These are phyloP conservation scores for Scenedesmus sp. DNA, from an alignment of 163 green algal species.

Conservation along the genomic window DNA sequence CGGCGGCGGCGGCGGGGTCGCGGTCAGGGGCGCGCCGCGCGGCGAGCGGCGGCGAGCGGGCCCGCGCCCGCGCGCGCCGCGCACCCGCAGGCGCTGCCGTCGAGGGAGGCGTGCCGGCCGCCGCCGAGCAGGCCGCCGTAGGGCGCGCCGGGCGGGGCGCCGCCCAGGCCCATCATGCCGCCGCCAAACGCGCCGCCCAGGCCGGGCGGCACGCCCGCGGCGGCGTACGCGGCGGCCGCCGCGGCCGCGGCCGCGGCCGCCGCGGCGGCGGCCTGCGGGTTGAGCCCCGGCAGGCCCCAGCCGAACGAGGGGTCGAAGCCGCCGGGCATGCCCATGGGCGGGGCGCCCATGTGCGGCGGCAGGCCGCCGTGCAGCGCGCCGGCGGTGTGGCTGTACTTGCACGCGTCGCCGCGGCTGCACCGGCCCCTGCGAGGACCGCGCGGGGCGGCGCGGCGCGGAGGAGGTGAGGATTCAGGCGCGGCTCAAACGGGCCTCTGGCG, in stretches of 20 bases:
- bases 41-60: too few species aligned
- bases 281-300: constrained; percentile 9
- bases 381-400: constrained; percentile 85
- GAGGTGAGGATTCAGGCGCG: neutral
- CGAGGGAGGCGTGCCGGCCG: neutral
- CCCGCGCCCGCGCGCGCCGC: neutral
- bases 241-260: constrained; percentile 33
- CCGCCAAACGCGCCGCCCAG: neutral
- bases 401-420: constrained; percentile 72
- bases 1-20: too few species aligned
- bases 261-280: constrained; percentile 10
- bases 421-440: constrained; percentile 59
- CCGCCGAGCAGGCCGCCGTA: neutral
- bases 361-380: constrained; percentile 57
- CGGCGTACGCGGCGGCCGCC: neutral
- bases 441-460: neutral
- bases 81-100: constrained; percentile 18
- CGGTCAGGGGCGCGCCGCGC: too few species aligned
- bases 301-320: constrained; percentile 2
- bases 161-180: constrained; percentile 16
- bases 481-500: too few species aligned
- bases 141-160: neutral
- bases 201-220: neutral
- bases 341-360: too few species aligned
- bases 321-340: too few species aligned